Evolutionary conservation across 78 protist species (phyloP), one percentile per base, ranked within the genome.

Genomic region (Dictyostelium firmibasis): DNA sequence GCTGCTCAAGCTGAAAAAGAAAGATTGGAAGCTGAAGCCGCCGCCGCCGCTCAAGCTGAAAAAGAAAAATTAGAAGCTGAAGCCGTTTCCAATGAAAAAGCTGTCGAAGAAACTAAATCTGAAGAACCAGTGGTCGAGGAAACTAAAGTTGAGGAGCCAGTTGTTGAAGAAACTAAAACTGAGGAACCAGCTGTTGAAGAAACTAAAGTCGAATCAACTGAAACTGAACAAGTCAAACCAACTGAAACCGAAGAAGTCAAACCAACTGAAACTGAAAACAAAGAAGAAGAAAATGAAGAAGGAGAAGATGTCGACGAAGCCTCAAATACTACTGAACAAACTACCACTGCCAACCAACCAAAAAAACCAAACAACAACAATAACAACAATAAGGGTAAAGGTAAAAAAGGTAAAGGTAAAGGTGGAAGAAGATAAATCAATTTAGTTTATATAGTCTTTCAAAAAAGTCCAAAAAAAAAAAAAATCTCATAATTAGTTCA

Each of bases 261-360:
- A 29, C 43, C 43, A 79, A 35, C 35, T 5, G 91, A 50, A 38
- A 79, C 31, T 9, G 91, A 84, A 70, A 72, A 14, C n/a, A 44
- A 84, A 53, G 70, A 16, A 35, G 82, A 84, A 64, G 87, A 83
- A 83, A 35, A 35, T 10, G 87, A 53, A 57, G 87, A 62, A 62
- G 9, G 77, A 53, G 84, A 72, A 31, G 53, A 53, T 3, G 60
- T 38, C 50, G 72, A 27, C 18, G 85, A 81, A 57, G 85, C 50
- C 7, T 23, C 85, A 27, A 18, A 9, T 29, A 69, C 70, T 31
- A 18, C 72, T 0, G 31, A 25, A 38, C n/a, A 36, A 74, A 8
- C 50, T 6, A 77, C 23, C 14, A 27, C 4, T 7, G 16, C 29
- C 13, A 70, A 20, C 16, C 69, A 69, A 72, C 43, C 74, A 47